Evolutionary conservation across 23 red algal genomes (phyloP).

Genomic region (Pyropia yezoensis): DNA sequence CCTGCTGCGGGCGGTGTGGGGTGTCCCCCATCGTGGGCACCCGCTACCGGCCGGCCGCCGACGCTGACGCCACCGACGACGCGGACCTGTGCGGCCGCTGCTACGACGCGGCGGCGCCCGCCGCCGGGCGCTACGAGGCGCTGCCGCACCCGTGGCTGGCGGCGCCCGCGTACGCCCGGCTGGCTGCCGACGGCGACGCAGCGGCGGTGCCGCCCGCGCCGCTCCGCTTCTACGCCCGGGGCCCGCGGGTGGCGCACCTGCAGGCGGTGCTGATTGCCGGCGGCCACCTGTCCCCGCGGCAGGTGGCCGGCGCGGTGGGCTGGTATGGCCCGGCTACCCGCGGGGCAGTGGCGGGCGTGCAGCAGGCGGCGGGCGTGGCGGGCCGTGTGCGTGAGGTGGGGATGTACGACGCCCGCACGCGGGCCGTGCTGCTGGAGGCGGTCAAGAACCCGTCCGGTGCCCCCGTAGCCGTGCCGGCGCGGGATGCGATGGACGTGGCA

Average conservation of each 20-base stretch:
- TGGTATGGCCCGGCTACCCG: slow-evolving; percentile 33
- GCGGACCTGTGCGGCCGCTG: slow-evolving; percentile 36
- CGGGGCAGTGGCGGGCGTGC: slow-evolving; percentile 18
- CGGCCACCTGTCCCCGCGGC: slow-evolving; percentile 32
- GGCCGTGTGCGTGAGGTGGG: slow-evolving; percentile 11
- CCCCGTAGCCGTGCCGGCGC: too few relatives aligned
- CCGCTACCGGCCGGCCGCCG: slow-evolving; percentile 21
- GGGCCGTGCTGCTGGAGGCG: slow-evolving; percentile 15
- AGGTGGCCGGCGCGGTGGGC: slow-evolving; percentile 25
- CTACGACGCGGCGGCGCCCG: slow-evolving; percentile 9
- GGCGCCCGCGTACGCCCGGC: not conserved
- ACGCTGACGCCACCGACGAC: too few relatives aligned
- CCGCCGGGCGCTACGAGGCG: not conserved
- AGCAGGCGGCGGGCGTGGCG: slow-evolving; percentile 23
- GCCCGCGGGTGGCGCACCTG: slow-evolving; percentile 24
- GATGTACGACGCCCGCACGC: slow-evolving; percentile 48
- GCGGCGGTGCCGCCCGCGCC: slow-evolving; percentile 14
- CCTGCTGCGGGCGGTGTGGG: slow-evolving; percentile 38
- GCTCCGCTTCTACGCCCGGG: slow-evolving; percentile 13
- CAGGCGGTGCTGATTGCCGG: slow-evolving; percentile 40
- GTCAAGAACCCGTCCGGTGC: too few relatives aligned
- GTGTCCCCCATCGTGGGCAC: slow-evolving; percentile 17
- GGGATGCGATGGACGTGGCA: too few relatives aligned
- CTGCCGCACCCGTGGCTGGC: not conserved
- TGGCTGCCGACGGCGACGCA: not conserved